phyloP scores from a whole-genome alignment of 2,329 filamentous ascomycete species.

The Paecilomyces niveus region DNA sequence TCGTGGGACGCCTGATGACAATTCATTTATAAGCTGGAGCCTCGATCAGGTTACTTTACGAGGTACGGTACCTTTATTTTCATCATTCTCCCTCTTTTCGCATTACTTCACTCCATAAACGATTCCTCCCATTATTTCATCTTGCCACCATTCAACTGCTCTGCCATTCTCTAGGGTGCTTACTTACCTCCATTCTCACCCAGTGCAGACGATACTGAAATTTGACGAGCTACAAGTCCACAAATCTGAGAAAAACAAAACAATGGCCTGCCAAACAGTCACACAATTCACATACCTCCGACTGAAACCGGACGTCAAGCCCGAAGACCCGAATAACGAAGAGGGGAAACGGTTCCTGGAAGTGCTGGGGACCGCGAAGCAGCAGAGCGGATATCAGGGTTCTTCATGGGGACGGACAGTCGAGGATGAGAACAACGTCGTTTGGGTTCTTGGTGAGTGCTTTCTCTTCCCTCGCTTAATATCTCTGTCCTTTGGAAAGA shows the following conservation, averaged over 20 bases:
- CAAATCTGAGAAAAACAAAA: background rate
- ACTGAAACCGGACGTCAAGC: constrained; percentile 28
- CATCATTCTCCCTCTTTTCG: too few species aligned
- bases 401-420: constrained; percentile 31
- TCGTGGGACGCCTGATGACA: too few species aligned
- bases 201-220: too few species aligned
- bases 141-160: too few species aligned
- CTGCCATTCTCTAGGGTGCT: too few species aligned
- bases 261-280: constrained; percentile 12
- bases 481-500: background rate
- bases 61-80: too few species aligned
- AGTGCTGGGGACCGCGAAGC: constrained; percentile 20
- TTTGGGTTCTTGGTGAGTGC: constrained; percentile 31
- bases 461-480: background rate
- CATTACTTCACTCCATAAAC: too few species aligned
- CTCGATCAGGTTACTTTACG: too few species aligned
- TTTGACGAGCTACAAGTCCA: background rate
- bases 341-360: constrained; percentile 23
- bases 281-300: constrained; percentile 31
- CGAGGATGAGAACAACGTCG: constrained; percentile 28
- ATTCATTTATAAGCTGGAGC: too few species aligned
- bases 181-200: too few species aligned
- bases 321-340: constrained; percentile 28
- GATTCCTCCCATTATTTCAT: too few species aligned
- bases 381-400: constrained; percentile 25